phyloP scores from a whole-genome alignment of 441 rosid genomes.

The Croton laevigatus region DNA sequence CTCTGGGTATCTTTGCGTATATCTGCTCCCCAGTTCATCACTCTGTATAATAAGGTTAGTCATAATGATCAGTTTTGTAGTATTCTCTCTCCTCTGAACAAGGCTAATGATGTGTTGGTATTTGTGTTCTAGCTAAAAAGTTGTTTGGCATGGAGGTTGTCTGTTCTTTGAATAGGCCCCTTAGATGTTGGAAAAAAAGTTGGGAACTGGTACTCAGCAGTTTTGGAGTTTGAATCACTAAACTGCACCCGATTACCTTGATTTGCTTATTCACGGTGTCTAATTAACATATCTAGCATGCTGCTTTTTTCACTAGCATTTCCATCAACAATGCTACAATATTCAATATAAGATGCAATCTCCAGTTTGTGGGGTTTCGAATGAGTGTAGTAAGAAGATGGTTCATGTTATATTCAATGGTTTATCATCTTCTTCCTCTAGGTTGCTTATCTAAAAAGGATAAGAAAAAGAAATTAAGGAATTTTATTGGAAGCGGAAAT shows the following conservation, averaged over 20 bases:
- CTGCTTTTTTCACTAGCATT: not conserved
- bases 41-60: conserved; percentile 17
- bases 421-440: not conserved
- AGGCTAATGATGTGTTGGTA: not conserved
- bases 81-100: not conserved
- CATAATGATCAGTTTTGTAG: conserved; percentile 7
- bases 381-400: not conserved
- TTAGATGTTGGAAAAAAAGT: not conserved
- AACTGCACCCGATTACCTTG: not conserved
- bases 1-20: conserved; percentile 12
- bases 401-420: not conserved
- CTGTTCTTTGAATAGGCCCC: not conserved
- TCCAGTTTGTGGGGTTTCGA: not conserved
- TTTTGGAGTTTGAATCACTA: not conserved
- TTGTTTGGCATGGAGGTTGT: not conserved
- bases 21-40: conserved; percentile 18
- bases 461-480: not conserved
- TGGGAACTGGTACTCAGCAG: not conserved
- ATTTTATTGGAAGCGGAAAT: not conserved
- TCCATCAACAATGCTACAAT: not conserved
- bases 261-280: not conserved
- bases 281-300: not conserved
- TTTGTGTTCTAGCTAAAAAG: not conserved
- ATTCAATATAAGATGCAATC: no score
- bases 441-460: not conserved